A percentile compares a stretch with the other conserved stretches of the same genome.
These are phyloP conservation scores for Posidonia oceanica DNA, from an alignment of 116 monocot species.

Conservation along the genomic window DNA sequence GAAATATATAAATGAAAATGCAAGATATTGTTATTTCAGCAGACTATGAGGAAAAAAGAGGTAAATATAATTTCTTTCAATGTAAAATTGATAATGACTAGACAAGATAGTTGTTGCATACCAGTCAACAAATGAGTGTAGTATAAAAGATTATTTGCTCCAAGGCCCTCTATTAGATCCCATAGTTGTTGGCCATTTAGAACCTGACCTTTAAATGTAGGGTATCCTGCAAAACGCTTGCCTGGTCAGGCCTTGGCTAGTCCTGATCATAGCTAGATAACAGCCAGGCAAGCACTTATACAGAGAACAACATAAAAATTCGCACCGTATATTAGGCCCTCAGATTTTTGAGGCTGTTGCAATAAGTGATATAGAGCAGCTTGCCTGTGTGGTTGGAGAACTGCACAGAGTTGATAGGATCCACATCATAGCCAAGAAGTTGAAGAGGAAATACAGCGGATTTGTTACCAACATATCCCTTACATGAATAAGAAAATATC, in stretches of 20 bases:
- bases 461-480: constrained; percentile 99
- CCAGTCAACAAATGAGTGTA: constrained; percentile 98
- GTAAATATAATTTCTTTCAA: neutral
- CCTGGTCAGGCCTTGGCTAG: constrained; percentile 6
- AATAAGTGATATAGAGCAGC: constrained; percentile 43
- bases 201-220: constrained; percentile 93
- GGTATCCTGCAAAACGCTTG: constrained; percentile 61
- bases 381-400: constrained; percentile 95
- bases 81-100: neutral
- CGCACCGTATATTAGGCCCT: constrained; percentile 25
- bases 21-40: too few species aligned
- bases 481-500: constrained; percentile 9
- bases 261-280: neutral
- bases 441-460: constrained; percentile 99
- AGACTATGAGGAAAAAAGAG: too few species aligned
- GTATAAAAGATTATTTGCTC: constrained; percentile 72
- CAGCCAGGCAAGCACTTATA: constrained; percentile 3
- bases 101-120: constrained; percentile 4
- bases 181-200: constrained; percentile 76
- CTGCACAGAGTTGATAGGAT: constrained; percentile 98
- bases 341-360: constrained; percentile 27
- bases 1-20: too few species aligned
- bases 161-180: constrained; percentile 98
- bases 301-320: constrained; percentile 23
- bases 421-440: constrained; percentile 97